Evolutionary conservation across 1,284 basidiomycete species (phyloP), one percentile per base, ranked within the genome.

Genomic region (Moniliophthora roreri): DNA sequence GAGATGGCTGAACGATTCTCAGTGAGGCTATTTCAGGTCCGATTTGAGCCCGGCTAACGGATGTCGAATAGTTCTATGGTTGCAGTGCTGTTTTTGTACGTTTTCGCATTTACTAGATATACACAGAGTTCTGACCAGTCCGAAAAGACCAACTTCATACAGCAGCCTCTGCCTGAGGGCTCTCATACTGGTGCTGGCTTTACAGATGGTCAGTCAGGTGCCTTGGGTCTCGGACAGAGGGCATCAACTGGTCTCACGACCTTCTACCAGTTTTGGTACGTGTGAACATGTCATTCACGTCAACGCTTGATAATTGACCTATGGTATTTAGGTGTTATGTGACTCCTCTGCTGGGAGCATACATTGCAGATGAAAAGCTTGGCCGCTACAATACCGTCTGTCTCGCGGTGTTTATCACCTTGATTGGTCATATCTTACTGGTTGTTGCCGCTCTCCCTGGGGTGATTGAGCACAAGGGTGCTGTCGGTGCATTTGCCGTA

Each of bases 1-100:
- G 88, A 91, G 67, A 64, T 87, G 40, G 86, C 86, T 3, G 89
- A 91, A 64, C 82, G 89, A 18, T 91, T 92, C 68, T 91, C 88
- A 10, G 81, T 82, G 58, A 48, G 78, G 67, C 24, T 34, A 18
- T 13, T 20, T 28, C 18, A 36, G 5, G 15, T 35, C 11, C 37
- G 32, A 35, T 55, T 18, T 32, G 39, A 49, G 4, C 38, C 15
- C 51, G 2, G 20, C 35, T 21, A 21, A 15, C 24, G 53, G 11
- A 52, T 55, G 26, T 26, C 24, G 41, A 61, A 63, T 64, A 69
- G 73, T 74, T 49, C 51, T 74, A 73, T 53, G 72, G 71, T 72
- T 70, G 48, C 23, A 52, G 34, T 35, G 52, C 57, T 13, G 55
- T 59, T 11, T 53, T 53, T 37, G 52, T 53, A 35, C n/a, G 52